A percentile compares a stretch with the other conserved stretches of the same genome.
These are phyloP conservation scores for Geotrichum cucujoidarum DNA, from an alignment of 1,139 yeast species.

Conservation along the genomic window DNA sequence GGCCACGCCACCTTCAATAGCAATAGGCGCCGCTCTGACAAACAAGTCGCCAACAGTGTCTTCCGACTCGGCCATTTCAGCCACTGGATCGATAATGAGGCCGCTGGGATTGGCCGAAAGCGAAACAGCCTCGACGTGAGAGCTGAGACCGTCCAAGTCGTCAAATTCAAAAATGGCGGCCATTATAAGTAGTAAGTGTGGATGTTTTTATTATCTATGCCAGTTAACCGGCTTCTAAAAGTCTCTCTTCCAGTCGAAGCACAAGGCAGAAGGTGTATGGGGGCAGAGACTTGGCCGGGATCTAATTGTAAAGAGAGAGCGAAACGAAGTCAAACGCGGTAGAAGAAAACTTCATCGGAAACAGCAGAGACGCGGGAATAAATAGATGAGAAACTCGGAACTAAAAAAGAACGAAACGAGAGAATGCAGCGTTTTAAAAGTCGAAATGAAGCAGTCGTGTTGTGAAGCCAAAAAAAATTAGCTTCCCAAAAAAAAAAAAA, in stretches of 20 bases:
- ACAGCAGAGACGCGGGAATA: too few relatives aligned
- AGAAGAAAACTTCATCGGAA: background rate
- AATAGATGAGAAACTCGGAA: background rate
- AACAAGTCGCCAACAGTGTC: conserved; percentile 20
- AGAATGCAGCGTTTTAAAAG: too few relatives aligned
- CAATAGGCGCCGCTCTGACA: conserved; percentile 12
- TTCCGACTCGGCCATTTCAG: conserved; percentile 21
- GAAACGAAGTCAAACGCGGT: background rate
- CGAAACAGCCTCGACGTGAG: conserved; percentile 7
- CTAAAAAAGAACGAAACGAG: background rate
- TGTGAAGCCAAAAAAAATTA: too few relatives aligned
- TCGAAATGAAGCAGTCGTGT: too few relatives aligned
- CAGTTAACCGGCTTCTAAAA: conserved; percentile 3
- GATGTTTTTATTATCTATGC: too few relatives aligned
- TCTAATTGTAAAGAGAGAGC: background rate
- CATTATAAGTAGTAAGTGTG: too few relatives aligned
- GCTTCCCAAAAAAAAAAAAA: background rate
- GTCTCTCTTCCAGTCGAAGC: conserved; percentile 1
- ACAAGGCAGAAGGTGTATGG: background rate
- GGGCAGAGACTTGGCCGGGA: conserved; percentile 8
- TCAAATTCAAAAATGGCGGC: conserved; percentile 20
- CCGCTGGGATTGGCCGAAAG: background rate
- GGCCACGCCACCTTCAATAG: conserved; percentile 12
- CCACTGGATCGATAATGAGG: background rate
- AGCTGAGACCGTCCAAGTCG: conserved; percentile 9